These are phyloP conservation scores for Ceratobasidium sp. DNA, from an alignment of 1,284 basidiomycete genomes.

Conservation along the genomic window DNA sequence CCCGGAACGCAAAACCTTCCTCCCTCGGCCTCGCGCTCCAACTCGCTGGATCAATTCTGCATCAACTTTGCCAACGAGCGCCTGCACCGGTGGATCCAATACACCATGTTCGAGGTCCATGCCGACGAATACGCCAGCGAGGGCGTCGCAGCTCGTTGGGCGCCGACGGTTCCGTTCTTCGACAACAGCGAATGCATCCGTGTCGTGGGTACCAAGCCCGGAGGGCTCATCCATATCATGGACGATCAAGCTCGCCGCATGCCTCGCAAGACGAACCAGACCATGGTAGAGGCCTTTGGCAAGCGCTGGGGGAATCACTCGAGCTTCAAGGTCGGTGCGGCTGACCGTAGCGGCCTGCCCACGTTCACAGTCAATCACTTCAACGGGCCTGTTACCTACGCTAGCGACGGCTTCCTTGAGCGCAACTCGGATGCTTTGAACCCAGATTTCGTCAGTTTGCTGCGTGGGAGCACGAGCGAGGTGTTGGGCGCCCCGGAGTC, in stretches of 20 bases:
- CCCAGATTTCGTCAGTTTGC: constrained; percentile 90
- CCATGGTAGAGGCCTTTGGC: constrained; percentile 93
- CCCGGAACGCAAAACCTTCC: constrained; percentile 93
- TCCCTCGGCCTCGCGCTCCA: constrained; percentile 68
- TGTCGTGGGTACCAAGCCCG: constrained; percentile 86
- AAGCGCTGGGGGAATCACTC: constrained; percentile 96
- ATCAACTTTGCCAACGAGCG: constrained; percentile 96
- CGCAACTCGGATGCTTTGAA: constrained; percentile 90
- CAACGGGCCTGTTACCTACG: constrained; percentile 91
- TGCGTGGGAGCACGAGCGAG: constrained; percentile 67
- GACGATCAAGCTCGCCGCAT: constrained; percentile 91
- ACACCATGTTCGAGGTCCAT: constrained; percentile 80
- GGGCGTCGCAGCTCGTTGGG: constrained; percentile 72
- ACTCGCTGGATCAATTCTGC: constrained; percentile 95
- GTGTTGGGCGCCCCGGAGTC: constrained; percentile 55
- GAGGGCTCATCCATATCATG: constrained; percentile 96
- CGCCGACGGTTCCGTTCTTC: constrained; percentile 83
- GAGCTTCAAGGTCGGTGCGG: constrained; percentile 82
- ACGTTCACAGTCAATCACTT: constrained; percentile 95
- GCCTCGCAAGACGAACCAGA: constrained; percentile 91
- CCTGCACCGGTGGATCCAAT: constrained; percentile 85
- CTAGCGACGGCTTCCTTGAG: constrained; percentile 88
- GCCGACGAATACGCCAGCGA: constrained; percentile 86
- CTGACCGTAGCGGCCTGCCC: constrained; percentile 81
- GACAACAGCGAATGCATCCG: constrained; percentile 93